Evolutionary conservation across 192 early-diverging fungal genomes (phyloP).

Genomic region (Haplosporangium gracile): DNA sequence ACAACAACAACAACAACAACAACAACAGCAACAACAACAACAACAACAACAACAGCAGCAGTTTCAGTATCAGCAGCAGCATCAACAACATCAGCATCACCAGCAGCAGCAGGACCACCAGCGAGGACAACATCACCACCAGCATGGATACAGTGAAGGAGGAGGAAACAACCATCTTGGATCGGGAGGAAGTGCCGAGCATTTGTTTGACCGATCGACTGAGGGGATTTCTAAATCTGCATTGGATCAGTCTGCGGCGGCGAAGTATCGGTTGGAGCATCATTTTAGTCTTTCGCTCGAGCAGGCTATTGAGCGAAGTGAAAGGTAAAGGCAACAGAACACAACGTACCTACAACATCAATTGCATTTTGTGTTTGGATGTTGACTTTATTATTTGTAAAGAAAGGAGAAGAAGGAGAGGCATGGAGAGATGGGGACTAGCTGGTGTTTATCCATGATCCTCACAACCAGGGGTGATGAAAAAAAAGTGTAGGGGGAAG

Average conservation of each 20-base stretch:
- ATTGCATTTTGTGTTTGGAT: not conserved
- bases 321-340: conserved; percentile 60
- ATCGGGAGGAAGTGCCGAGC: conserved; percentile 50
- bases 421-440: not conserved
- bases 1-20: conserved; percentile 14
- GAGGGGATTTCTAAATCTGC: conserved; percentile 84
- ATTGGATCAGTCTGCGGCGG: conserved; percentile 88
- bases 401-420: not conserved
- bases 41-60: conserved; percentile 7
- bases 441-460: not conserved
- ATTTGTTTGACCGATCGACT: conserved; percentile 74
- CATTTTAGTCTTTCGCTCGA: conserved; percentile 92
- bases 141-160: not conserved
- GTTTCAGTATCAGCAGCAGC: conserved; percentile 11
- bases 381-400: not conserved
- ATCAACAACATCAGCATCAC: conserved; percentile 10
- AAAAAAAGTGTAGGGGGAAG: not conserved
- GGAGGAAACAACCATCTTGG: conserved; percentile 3
- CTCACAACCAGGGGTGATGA: not conserved
- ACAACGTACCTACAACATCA: not conserved
- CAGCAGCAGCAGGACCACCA: not conserved
- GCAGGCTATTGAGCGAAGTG: conserved; percentile 89
- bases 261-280: conserved; percentile 92
- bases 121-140: not conserved
- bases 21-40: conserved; percentile 2